Base-by-base conservation (phyloP, 495 filamentous ascomycete species). In the Daldinia loculata region DNA sequence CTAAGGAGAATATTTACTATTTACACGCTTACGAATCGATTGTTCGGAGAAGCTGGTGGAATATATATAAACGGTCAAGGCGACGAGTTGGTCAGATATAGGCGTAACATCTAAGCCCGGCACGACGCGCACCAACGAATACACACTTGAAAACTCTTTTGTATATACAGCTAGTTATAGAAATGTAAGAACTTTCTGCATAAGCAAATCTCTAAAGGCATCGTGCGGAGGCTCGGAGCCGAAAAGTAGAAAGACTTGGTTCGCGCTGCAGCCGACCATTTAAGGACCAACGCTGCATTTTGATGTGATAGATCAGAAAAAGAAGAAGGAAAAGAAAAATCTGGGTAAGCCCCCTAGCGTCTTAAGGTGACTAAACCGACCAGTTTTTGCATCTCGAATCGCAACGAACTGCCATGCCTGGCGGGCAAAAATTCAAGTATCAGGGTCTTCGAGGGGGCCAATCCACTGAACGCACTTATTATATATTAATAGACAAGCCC, bases 261-360 rank as follows among this genome's bases (percentile, higher is more conserved):
- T 71, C 69, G 27, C 59, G 63, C 63, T 71, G 69, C 69, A 71
- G 53, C 43, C 45, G 69, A n/a, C 69, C 69, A 67, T 67, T 71
- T 67, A 53, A 41, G 69, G 63, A 71, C 59, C 57, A 71, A 71
- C 63, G 62, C 52, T 67, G 63, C 45, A 32, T 29, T 26, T 24
- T 36, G n/a, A 70, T 66, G 30, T 71, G 69, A 71, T 59, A 71
- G 52, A 59, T 71, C 69, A 67, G 61, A 67, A 71, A 71, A 45
- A 50, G 50, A 51, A 38, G 45, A 63, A 50, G 17, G 14, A 50
- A 24, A 39, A 39, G 66, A 27, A 50, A 38, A 51, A 19, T 29
- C 22, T 43, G 38, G 38, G 38, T 41, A 52, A 55, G 48, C 45
- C 45, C 32, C 45, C 7, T 27, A 34, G 56, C 51, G 6, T 27